Conservation (phyloP, 2,329 filamentous ascomycete species). For the Blastomyces emzantsi region DNA sequence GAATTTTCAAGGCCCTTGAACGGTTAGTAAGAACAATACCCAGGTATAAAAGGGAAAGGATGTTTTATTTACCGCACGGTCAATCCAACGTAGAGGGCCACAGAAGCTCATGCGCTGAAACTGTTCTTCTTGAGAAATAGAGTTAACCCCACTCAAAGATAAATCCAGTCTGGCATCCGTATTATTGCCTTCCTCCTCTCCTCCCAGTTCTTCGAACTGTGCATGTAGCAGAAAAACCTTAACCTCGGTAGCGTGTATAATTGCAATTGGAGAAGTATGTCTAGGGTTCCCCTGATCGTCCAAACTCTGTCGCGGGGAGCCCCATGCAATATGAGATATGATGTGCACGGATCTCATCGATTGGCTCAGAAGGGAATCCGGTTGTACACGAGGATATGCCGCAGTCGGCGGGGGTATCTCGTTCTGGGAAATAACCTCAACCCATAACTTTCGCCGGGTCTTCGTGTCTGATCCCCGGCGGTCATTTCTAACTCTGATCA, state of each 20-base stretch:
- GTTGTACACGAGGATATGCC: constrained; percentile 17
- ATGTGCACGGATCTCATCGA: constrained; percentile 21
- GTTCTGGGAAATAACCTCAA: constrained; percentile 23
- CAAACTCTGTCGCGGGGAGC: constrained; percentile 24
- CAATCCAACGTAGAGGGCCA: constrained; percentile 28
- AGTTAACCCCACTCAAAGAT: constrained; percentile 15
- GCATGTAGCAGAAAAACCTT: constrained; percentile 22
- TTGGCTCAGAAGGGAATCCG: constrained; percentile 25
- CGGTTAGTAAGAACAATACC: constrained; percentile 5
- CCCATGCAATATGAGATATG: constrained; percentile 25
- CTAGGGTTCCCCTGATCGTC: background rate
- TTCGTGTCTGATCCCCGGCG: constrained; percentile 4
- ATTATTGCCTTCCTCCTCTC: background rate
- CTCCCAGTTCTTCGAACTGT: constrained; percentile 9
- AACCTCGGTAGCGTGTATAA: constrained; percentile 24
- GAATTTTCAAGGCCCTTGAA: constrained; percentile 18
- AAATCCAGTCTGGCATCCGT: constrained; percentile 12
- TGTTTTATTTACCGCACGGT: constrained; percentile 19
- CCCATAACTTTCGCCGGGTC: constrained; percentile 14
- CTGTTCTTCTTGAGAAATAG: constrained; percentile 5
- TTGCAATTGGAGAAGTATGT: constrained; percentile 17
- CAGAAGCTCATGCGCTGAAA: constrained; percentile 19
- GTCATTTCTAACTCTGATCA: constrained; percentile 22
- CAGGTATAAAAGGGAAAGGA: background rate
- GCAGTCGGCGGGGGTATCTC: constrained; percentile 15